Evolutionary conservation across 2,329 filamentous ascomycete genomes (phyloP), one percentile per base, ranked within the genome.

Genomic region (Didymosphaeria variabile): DNA sequence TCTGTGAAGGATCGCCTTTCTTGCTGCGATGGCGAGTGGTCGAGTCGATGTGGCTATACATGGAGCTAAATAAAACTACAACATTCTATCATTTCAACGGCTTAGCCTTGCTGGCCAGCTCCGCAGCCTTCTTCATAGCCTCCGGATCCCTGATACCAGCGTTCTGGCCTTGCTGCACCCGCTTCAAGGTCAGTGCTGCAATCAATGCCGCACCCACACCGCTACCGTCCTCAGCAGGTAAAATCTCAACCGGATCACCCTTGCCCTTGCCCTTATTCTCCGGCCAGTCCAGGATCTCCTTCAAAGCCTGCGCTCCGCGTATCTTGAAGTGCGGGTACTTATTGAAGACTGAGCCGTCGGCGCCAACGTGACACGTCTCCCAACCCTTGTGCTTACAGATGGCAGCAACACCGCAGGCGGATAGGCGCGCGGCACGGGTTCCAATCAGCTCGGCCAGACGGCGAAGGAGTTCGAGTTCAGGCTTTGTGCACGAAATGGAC

Each of bases 321-420:
- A 89, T 88, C 85, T 97, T 97, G 87, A 99, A 99, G 82, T 97
- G 91, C 13, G 95, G 95, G 82, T 99, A 99, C 80, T 98, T 98
- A 86, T 97, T 97, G 84, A 99, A 99, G 57, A 99, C 94, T 19
- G 92, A 97, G 40, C 95, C 95, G 76, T 99, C 95, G 55, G 95
- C 95, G 72, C 95, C 95, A 45, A 99, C 95, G 79, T 98, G 95
- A 83, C 92, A 97, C 40, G 87, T 86, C 74, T 91, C 82, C 80
- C 94, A 94, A 69, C 88, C 87, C 87, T 97, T 98, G 89, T 98
- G 98, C 83, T 90, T 96, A 86, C 91, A 93, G 75, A 99, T 97
- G 60, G 94, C 95, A 13, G 94, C 93, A 57, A 99, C 92, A 81
- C 95, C 95, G 75, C 95, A 98, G 29, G 94, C 90, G 17, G 94